Percentiles rank a stretch among this genome's conserved stretches.
Evolutionary conservation across 495 filamentous ascomycete species (phyloP).

Genomic region (Talaromyces ruber): DNA sequence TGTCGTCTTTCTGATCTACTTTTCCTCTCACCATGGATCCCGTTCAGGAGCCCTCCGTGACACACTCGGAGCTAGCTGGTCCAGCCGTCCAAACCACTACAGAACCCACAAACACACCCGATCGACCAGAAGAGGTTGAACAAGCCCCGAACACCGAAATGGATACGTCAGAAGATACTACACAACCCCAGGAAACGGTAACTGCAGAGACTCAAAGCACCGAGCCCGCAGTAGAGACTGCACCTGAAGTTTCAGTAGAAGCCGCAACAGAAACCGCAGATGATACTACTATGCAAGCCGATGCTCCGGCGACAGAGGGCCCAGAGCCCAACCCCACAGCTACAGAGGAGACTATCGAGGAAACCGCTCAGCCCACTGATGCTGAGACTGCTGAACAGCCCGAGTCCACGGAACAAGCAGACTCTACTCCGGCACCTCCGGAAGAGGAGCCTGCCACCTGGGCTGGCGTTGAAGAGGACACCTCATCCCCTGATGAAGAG

Average conservation of each 20-base stretch:
- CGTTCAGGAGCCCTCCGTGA: background rate
- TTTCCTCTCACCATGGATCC: constrained; percentile 17
- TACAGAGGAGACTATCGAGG: background rate
- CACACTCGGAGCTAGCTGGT: background rate
- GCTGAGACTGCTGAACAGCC: constrained; percentile 4
- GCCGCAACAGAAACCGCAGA: background rate
- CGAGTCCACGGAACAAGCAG: constrained; percentile 6
- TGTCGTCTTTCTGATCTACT: background rate
- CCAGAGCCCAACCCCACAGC: background rate
- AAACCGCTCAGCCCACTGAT: background rate
- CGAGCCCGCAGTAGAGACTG: background rate
- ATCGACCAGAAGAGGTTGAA: background rate
- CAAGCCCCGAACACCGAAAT: background rate
- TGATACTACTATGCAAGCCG: background rate
- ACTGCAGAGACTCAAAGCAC: background rate
- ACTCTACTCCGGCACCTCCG: constrained; percentile 9
- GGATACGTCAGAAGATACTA: constrained; percentile 2
- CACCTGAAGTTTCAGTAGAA: background rate
- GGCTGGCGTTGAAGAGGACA: constrained; percentile 47
- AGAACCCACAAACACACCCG: background rate
- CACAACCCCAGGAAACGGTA: constrained; percentile 6
- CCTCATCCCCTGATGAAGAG: constrained; percentile 45
- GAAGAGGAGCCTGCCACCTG: constrained; percentile 40
- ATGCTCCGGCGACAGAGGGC: background rate
- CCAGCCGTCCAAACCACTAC: background rate